phyloP scores from a whole-genome alignment of 139 green algal species.

The Raphidocelis subcapitata region DNA sequence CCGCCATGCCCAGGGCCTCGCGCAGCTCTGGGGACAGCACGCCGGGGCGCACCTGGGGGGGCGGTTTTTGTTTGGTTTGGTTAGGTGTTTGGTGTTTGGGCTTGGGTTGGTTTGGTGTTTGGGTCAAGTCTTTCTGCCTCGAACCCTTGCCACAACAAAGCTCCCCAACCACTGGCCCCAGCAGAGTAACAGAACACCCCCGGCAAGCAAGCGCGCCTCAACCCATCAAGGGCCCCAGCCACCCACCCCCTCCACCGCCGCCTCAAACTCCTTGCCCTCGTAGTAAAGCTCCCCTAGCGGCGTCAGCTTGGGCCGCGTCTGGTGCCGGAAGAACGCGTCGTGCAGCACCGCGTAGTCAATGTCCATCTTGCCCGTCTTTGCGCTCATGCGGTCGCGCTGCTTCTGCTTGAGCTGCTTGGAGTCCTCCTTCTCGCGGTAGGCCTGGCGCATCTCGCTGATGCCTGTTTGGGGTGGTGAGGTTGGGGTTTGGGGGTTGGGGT shows the following conservation, averaged over 20 bases:
- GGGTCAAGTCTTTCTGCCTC: too few species aligned
- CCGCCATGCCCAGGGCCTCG: slow-evolving; percentile 85
- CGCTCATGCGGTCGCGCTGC: slow-evolving; percentile 75
- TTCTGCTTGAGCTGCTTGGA: slow-evolving; percentile 91
- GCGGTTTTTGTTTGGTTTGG: too few species aligned
- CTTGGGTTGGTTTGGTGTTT: too few species aligned
- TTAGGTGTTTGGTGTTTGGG: too few species aligned
- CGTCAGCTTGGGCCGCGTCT: slow-evolving; percentile 90
- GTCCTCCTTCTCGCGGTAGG: slow-evolving; percentile 85
- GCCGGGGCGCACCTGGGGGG: slow-evolving; percentile 61
- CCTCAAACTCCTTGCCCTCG: slow-evolving; percentile 84
- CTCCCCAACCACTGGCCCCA: too few species aligned
- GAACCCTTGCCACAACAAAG: too few species aligned
- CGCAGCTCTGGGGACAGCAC: slow-evolving; percentile 72
- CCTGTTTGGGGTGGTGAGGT: slow-evolving; percentile 48
- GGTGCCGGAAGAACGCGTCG: slow-evolving; percentile 99
- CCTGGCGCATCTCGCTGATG: slow-evolving; percentile 93
- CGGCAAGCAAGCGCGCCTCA: too few species aligned
- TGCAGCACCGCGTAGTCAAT: slow-evolving; percentile 98
- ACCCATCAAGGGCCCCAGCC: neutral
- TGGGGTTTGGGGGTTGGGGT: too few species aligned
- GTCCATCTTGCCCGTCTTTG: slow-evolving; percentile 96
- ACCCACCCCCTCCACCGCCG: slow-evolving; percentile 44
- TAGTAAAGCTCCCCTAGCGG: slow-evolving; percentile 95
- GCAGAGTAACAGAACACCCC: too few species aligned